A percentile compares a stretch with the other conserved stretches of the same genome.
phyloP scores from a whole-genome alignment of 2,329 filamentous ascomycete species.

The Hymenoscyphus fructigenus region DNA sequence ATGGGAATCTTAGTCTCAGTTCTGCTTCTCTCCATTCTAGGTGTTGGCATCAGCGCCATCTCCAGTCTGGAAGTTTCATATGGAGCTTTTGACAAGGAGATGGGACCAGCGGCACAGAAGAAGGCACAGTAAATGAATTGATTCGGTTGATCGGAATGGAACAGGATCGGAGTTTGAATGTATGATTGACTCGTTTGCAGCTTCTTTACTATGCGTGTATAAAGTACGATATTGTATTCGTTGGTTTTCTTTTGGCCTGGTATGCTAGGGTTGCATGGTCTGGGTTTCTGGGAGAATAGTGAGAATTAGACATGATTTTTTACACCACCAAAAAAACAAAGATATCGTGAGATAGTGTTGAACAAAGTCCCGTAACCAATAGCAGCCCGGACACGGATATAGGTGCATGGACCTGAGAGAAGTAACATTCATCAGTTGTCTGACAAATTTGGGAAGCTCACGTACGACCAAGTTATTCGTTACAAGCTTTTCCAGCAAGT shows the following conservation, averaged over 20 bases:
- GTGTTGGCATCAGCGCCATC: slow-evolving; percentile 74
- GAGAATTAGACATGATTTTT: neutral
- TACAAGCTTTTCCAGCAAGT: no score
- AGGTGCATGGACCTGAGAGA: no score
- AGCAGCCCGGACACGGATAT: no score
- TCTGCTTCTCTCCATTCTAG: slow-evolving; percentile 73
- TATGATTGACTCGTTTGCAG: neutral
- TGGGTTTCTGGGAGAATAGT: neutral
- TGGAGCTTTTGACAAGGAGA: slow-evolving; percentile 94
- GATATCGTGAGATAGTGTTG: no score
- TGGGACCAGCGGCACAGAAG: slow-evolving; percentile 84
- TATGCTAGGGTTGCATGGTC: neutral
- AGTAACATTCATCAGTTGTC: no score
- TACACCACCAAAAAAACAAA: neutral
- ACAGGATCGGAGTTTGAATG: slow-evolving; percentile 13
- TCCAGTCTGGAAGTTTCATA: slow-evolving; percentile 85
- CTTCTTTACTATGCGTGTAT: neutral
- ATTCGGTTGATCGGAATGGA: neutral
- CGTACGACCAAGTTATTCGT: no score
- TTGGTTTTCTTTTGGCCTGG: slow-evolving; percentile 1
- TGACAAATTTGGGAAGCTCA: no score
- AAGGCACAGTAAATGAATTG: slow-evolving; percentile 56
- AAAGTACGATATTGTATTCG: slow-evolving; percentile 9
- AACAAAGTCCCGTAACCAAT: no score
- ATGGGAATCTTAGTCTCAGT: slow-evolving; percentile 75